Percentiles rank a stretch among this genome's conserved stretches.
These are phyloP conservation scores for Eucalyptus polyanthemos DNA, from an alignment of 345 rosid species.

Conservation along the genomic window DNA sequence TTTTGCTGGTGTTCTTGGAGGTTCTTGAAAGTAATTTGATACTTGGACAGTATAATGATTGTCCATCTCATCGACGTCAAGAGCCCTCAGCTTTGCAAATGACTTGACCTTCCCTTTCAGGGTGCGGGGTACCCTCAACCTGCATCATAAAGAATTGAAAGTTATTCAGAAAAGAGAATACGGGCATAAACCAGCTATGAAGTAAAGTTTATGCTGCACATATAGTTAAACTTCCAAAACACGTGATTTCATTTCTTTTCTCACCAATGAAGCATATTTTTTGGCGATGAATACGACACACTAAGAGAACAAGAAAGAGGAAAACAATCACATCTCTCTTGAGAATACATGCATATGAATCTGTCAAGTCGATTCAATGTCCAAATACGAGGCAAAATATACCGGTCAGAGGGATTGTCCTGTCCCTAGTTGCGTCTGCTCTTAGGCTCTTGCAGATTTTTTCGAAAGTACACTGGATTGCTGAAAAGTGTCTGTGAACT, in stretches of 20 bases:
- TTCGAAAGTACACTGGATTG: not conserved
- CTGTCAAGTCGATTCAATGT: not conserved
- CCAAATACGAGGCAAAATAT: not conserved
- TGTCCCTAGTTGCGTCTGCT: not conserved
- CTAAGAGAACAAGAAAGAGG: not conserved
- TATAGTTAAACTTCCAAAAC: not conserved
- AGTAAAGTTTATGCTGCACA: not conserved
- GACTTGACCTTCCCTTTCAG: constrained; percentile 48
- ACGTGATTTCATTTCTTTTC: not conserved
- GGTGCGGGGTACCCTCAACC: constrained; percentile 42
- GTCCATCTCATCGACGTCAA: constrained; percentile 34
- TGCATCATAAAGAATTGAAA: constrained; percentile 1
- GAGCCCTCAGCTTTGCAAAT: constrained; percentile 37
- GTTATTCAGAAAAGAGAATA: not conserved
- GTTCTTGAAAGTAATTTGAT: not conserved
- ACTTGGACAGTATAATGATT: constrained; percentile 32
- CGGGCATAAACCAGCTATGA: not conserved
- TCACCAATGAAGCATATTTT: not conserved
- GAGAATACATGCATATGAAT: not conserved
- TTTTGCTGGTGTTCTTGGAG: not conserved
- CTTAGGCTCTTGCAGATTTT: not conserved
- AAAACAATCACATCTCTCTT: not conserved
- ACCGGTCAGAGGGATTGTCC: not conserved
- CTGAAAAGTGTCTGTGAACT: not conserved
- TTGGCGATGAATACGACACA: not conserved